These are phyloP conservation scores for Pythium sp. DNA, from an alignment of 352 stramenopile species.

Conservation along the genomic window DNA sequence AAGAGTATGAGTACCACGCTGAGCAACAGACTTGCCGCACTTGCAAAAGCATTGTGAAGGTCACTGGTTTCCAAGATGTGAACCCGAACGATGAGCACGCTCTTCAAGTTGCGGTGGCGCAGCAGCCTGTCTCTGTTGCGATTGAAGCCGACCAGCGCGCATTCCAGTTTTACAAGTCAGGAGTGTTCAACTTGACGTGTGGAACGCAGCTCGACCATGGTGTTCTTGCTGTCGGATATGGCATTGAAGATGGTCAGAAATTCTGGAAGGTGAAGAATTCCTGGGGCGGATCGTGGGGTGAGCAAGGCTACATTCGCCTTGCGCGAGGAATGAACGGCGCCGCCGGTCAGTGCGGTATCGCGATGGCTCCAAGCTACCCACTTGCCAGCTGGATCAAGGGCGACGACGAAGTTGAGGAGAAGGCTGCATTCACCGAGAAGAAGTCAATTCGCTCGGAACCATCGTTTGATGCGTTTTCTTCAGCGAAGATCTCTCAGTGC, in stretches of 20 bases:
- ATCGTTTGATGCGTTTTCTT: conserved; percentile 46
- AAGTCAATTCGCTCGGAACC: conserved; percentile 15
- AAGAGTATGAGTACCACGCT: conserved; percentile 94
- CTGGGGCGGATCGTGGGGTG: conserved; percentile 92
- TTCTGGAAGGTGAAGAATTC: conserved; percentile 98
- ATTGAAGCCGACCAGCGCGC: conserved; percentile 92
- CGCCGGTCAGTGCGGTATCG: conserved; percentile 69
- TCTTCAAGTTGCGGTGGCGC: conserved; percentile 87
- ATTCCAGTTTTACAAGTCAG: conserved; percentile 97
- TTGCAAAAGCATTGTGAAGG: conserved; percentile 82
- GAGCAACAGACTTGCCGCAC: conserved; percentile 70
- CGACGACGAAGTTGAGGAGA: conserved; percentile 12
- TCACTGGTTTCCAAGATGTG: conserved; percentile 90
- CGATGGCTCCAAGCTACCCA: conserved; percentile 74
- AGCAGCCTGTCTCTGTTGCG: conserved; percentile 93
- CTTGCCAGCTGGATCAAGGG: conserved; percentile 37
- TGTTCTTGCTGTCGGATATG: conserved; percentile 96
- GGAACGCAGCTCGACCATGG: conserved; percentile 96
- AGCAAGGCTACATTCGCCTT: conserved; percentile 92
- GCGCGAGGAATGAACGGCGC: conserved; percentile 59
- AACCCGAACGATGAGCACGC: conserved; percentile 74
- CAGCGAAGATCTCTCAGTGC: conserved; percentile 79
- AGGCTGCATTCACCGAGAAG: neutral
- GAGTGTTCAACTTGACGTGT: conserved; percentile 83
- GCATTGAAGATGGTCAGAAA: conserved; percentile 75